Evolutionary conservation across 768 basidiomycete genomes (phyloP).

Genomic region (Tricholoma sp.): DNA sequence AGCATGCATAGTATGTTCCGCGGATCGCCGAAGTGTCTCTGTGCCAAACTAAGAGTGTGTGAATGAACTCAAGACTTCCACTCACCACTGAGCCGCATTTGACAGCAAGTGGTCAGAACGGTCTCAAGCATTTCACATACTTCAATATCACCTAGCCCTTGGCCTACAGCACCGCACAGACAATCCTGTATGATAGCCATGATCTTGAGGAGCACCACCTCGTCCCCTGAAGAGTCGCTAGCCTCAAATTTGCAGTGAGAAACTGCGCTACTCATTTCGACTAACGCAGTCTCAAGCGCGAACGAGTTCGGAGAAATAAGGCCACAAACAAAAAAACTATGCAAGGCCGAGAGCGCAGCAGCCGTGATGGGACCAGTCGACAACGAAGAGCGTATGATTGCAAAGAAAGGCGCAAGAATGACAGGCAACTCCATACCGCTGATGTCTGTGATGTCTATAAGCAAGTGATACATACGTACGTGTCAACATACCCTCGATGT

Average conservation of each 20-base stretch:
- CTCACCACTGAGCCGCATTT: conserved; percentile 93
- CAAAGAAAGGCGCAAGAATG: conserved; percentile 84
- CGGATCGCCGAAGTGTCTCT: conserved; percentile 86
- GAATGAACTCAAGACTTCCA: conserved; percentile 11
- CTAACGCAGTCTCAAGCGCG: conserved; percentile 60
- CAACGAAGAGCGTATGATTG: conserved; percentile 87
- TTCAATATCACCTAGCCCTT: conserved; percentile 82
- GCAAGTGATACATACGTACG: conserved; percentile 6
- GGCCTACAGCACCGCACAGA: conserved; percentile 64
- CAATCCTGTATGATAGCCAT: conserved; percentile 86
- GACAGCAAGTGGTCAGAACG: conserved; percentile 93
- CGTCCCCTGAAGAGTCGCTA: conserved; percentile 95
- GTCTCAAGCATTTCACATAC: conserved; percentile 99
- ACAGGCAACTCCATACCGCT: conserved; percentile 49
- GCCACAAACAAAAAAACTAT: conserved; percentile 80
- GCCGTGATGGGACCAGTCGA: conserved; percentile 98
- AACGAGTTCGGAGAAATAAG: conserved; percentile 57
- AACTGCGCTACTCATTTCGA: conserved; percentile 81
- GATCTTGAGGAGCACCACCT: conserved; percentile 89
- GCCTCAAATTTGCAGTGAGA: conserved; percentile 98
- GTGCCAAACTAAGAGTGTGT: background rate
- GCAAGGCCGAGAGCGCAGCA: conserved; percentile 82
- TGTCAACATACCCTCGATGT: conserved; percentile 51
- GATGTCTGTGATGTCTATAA: conserved; percentile 43
- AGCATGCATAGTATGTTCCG: conserved; percentile 84